Conservation (phyloP, 1,139 yeast genomes). For the Sugiyamaella grinbergsii region DNA sequence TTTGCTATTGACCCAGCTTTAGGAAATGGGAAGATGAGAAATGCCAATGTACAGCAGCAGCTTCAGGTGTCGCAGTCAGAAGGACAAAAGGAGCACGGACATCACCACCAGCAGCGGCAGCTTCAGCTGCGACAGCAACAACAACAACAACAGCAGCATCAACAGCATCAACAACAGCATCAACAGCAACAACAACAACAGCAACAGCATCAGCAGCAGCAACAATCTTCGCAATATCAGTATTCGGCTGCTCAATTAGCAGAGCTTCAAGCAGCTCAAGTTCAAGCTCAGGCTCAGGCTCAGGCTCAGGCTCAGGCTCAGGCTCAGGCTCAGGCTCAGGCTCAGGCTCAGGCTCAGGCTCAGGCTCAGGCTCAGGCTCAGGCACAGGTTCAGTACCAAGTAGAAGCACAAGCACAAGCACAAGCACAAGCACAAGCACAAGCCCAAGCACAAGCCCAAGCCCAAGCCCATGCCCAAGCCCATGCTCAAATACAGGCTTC, state of each 20-base stretch:
- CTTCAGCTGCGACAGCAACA: conserved; percentile 20
- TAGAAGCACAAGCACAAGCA: conserved; percentile 1
- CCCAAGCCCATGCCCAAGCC: conserved; percentile 1
- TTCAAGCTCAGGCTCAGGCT: conserved; percentile 2
- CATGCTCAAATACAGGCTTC: conserved; percentile 6
- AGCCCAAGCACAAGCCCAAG: conserved; percentile 1
- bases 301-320: conserved; percentile 3
- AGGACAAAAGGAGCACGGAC: conserved; percentile 14
- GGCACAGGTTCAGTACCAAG: conserved; percentile 1
- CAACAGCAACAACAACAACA: conserved; percentile 25
- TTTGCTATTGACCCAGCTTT: conserved; percentile 28
- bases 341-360: conserved; percentile 5
- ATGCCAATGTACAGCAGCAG: conserved; percentile 14
- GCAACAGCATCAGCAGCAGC: conserved; percentile 22
- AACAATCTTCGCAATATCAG: conserved; percentile 8
- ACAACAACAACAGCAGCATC: conserved; percentile 28
- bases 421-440: conserved; percentile 7
- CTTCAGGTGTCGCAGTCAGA: too few species aligned
- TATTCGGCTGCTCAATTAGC: background rate
- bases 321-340: conserved; percentile 4
- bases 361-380: conserved; percentile 4
- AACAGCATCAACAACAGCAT: conserved; percentile 29
- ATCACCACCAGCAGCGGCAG: conserved; percentile 22
- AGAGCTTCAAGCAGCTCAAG: conserved; percentile 3
- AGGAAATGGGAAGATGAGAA: conserved; percentile 17